These are phyloP conservation scores for Neonectria faginata DNA, from an alignment of 2,329 filamentous ascomycete species.

Conservation along the genomic window DNA sequence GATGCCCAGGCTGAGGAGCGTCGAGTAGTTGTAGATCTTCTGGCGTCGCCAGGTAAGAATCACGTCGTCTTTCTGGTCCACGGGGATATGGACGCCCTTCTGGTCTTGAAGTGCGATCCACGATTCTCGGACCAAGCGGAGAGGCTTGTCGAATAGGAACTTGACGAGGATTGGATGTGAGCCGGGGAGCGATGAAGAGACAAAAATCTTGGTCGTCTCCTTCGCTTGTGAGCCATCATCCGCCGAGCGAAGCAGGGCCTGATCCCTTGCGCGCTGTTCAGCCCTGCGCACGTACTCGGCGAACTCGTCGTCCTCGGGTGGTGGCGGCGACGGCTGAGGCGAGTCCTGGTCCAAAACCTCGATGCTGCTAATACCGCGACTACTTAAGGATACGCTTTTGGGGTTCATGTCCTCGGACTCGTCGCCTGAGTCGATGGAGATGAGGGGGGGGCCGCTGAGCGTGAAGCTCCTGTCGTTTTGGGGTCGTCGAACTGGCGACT, in stretches of 20 bases:
- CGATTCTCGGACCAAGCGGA: conserved; percentile 74
- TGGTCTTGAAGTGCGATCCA: conserved; percentile 75
- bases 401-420: conserved; percentile 26
- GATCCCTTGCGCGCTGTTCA: conserved; percentile 46
- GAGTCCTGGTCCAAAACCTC: conserved; percentile 26
- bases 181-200: conserved; percentile 74
- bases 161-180: conserved; percentile 66
- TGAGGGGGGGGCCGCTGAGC: conserved; percentile 35
- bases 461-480: conserved; percentile 15
- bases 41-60: conserved; percentile 84
- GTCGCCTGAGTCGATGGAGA: conserved; percentile 51
- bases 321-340: conserved; percentile 19
- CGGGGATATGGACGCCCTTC: conserved; percentile 49
- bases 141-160: conserved; percentile 73
- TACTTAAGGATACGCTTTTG: background rate
- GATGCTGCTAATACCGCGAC: conserved; percentile 29
- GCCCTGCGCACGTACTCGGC: conserved; percentile 60
- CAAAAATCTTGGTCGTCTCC: conserved; percentile 48
- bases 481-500: conserved; percentile 26
- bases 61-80: conserved; percentile 63
- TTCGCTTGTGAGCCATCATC: conserved; percentile 34
- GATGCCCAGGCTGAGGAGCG: conserved; percentile 76
- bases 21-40: conserved; percentile 80
- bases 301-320: conserved; percentile 55
- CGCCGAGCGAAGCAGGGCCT: conserved; percentile 37